These are phyloP conservation scores for Suillus americanus DNA, from an alignment of 768 basidiomycete genomes.

Conservation along the genomic window DNA sequence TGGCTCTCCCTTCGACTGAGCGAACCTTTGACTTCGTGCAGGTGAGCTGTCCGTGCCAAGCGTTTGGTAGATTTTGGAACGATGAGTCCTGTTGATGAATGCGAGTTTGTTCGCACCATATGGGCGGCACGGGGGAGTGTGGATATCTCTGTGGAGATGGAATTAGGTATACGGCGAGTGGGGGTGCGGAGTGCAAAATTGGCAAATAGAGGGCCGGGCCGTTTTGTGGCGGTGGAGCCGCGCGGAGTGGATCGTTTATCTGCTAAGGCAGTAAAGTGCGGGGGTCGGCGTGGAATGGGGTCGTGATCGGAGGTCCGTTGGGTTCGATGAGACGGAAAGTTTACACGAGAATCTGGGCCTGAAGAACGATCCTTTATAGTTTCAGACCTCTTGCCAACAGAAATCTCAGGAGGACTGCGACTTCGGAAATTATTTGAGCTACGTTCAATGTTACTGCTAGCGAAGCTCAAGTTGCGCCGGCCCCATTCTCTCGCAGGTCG, in stretches of 20 bases:
- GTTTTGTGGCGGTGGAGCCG: background rate
- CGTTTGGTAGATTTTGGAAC: conserved; percentile 46
- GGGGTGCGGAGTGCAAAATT: conserved; percentile 26
- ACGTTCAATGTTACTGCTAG: conserved; percentile 46
- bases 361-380: conserved; percentile 1
- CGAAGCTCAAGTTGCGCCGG: conserved; percentile 53
- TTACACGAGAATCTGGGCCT: background rate
- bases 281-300: background rate
- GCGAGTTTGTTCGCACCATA: conserved; percentile 48
- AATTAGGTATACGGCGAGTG: conserved; percentile 24
- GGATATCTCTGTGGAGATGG: conserved; percentile 26
- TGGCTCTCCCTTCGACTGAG: conserved; percentile 15
- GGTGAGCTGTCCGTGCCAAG: conserved; percentile 66
- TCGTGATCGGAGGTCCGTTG: background rate
- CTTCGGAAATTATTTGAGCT: conserved; percentile 29
- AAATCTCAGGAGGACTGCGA: conserved; percentile 27
- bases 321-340: background rate
- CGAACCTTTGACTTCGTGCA: conserved; percentile 55
- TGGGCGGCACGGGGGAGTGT: conserved; percentile 35
- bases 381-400: conserved; percentile 11
- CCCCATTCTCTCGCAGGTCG: conserved; percentile 53
- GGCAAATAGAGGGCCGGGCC: background rate
- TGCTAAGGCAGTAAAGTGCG: background rate
- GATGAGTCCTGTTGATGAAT: conserved; percentile 18
- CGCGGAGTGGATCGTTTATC: conserved; percentile 1